Evolutionary conservation across 257 asterid genomes (phyloP), one percentile per base, ranked within the genome.

Genomic region (Solanum boliviense): DNA sequence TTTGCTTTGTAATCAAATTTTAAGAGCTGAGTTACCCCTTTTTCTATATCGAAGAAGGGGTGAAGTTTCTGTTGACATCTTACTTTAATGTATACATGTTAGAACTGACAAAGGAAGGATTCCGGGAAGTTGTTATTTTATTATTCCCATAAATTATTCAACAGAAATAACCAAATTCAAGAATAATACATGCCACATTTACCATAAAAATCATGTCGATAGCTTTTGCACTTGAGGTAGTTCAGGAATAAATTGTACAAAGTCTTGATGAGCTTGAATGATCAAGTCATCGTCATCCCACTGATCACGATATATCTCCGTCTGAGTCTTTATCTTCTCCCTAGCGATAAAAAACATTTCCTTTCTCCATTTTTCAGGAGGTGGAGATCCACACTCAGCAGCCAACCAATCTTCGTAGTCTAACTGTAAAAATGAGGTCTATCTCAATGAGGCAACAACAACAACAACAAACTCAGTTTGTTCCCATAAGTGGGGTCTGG

Each of bases 361-460:
- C 92, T 94, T 94, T 90, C 99, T 93, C 99, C 98, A 97, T 87
- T 93, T 95, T 88, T 96, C 98, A 0, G 91, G 83, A 1, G 92
- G 93, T 16, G 91, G 89, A 41, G 89, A 90, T 13, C 94, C 94
- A 58, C 94, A 91, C 92, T 93, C 86, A 6, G 86, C 93, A 27
- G 98, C 99, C 90, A 97, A 87, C 98, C 98, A 94, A 86, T 94
- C 95, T 83, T 96, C 92, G 21, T 97, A 97, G 89, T 95, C 98
- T 29, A 93, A 97, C 99, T 96, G 94, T 89, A 86, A 27, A 39
- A n/a, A 44, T 18, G 41, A n/a, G 20, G 41, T 9, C 56, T 9
- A 38, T 52, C n/a, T 46, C 41, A 46, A 18, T 3, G 0, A 46
- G 85, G 39, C 20, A 29, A 46, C 29, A 46, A 48, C 36, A 46